Conservation (phyloP, 176 grass and related monocot species). For the Stipa capillata region DNA sequence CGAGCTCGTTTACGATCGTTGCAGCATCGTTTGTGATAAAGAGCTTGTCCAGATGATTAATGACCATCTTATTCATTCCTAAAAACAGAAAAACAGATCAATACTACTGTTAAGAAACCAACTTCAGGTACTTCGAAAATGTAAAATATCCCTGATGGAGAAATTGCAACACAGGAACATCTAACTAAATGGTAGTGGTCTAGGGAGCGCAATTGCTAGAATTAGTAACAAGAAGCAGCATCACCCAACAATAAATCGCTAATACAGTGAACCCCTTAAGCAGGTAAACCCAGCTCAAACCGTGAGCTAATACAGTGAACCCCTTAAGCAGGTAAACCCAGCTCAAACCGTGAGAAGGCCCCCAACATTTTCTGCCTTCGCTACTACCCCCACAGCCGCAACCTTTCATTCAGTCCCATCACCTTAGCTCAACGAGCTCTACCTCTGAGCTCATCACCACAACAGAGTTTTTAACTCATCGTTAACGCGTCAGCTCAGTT, state of each 20-base stretch:
- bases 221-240: background rate
- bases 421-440: background rate
- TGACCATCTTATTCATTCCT: slow-evolving; percentile 99
- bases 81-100: background rate
- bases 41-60: slow-evolving; percentile 87
- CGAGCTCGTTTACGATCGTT: slow-evolving; percentile 81
- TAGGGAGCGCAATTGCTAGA: no score
- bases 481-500: background rate
- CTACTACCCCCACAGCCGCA: no score
- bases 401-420: background rate
- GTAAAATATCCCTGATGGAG: background rate
- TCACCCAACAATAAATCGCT: background rate
- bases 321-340: background rate
- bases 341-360: background rate
- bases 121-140: background rate
- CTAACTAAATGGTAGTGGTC: no score
- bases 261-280: background rate
- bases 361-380: no score
- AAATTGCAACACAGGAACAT: background rate
- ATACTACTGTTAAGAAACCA: background rate
- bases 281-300: background rate
- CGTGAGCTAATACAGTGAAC: background rate
- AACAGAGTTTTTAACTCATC: background rate
- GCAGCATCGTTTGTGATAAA: slow-evolving; percentile 77
- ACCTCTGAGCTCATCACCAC: background rate